Conservation (phyloP, 2,329 filamentous ascomycete genomes). For the Colletotrichum lentis region DNA sequence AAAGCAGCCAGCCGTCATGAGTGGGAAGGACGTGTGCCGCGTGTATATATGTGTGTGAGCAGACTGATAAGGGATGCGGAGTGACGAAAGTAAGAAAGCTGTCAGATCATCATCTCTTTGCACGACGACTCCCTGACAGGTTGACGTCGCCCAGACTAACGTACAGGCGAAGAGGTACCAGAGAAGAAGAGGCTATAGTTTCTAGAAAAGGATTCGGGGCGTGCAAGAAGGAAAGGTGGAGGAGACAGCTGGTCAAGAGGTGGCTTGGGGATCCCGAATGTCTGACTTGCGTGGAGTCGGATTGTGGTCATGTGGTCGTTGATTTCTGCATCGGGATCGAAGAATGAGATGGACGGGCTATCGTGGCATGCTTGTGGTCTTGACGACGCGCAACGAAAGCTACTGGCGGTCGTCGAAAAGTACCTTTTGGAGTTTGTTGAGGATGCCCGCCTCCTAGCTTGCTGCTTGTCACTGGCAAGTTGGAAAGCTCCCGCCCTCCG, state of each 20-base stretch:
- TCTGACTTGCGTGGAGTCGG: not conserved
- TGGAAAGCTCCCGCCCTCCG: not conserved
- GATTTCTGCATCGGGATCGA: not conserved
- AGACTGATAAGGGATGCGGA: not conserved
- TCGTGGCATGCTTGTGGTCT: not conserved
- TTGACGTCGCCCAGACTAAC: not conserved
- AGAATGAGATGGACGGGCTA: not conserved
- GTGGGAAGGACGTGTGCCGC: constrained; percentile 18
- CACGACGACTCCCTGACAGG: constrained; percentile 1
- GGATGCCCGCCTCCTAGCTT: not conserved
- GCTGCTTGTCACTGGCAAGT: not conserved
- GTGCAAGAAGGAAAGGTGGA: not conserved
- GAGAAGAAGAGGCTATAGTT: not conserved
- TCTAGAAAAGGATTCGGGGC: constrained; percentile 9
- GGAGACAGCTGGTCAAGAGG: not conserved
- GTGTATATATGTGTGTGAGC: not conserved
- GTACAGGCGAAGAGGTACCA: not conserved
- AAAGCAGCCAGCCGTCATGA: not conserved
- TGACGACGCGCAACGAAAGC: not conserved
- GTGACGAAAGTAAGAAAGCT: not conserved
- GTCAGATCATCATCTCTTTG: not conserved
- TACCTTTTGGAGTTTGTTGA: not conserved
- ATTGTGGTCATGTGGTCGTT: no score
- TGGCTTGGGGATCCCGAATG: not conserved
- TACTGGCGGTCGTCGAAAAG: not conserved